phyloP scores from a whole-genome alignment of 1,284 basidiomycete species.

The Malassezia arunalokei region DNA sequence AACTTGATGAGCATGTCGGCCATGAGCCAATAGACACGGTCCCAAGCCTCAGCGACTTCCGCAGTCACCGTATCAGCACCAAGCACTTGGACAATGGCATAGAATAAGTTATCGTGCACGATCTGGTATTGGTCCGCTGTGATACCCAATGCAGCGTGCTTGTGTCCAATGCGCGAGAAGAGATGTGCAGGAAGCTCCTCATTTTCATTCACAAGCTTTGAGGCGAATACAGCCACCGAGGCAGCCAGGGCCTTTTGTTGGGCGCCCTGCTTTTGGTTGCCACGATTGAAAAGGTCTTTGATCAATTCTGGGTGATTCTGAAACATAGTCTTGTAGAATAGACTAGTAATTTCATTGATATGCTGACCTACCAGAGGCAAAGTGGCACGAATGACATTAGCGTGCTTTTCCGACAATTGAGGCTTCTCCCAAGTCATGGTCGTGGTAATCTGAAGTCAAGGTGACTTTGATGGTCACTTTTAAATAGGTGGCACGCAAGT shows the following conservation, averaged over 20 bases:
- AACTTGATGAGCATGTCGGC: slow-evolving; percentile 2
- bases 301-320: slow-evolving; percentile 4
- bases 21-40: slow-evolving; percentile 11
- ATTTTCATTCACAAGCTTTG: slow-evolving; percentile 1
- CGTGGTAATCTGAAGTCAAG: no score
- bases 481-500: no score
- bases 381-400: slow-evolving; percentile 9
- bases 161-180: slow-evolving; percentile 11
- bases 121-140: slow-evolving; percentile 7
- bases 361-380: slow-evolving; percentile 4
- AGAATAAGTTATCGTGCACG: slow-evolving; percentile 9
- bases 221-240: slow-evolving; percentile 9
- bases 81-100: slow-evolving; percentile 7
- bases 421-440: not conserved
- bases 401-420: slow-evolving; percentile 2
- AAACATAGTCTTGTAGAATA: slow-evolving; percentile 12
- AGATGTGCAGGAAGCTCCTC: not conserved
- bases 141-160: slow-evolving; percentile 10
- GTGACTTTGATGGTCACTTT: no score
- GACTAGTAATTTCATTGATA: slow-evolving; percentile 4
- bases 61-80: slow-evolving; percentile 8
- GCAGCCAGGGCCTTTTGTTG: slow-evolving; percentile 12
- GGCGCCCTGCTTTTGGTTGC: slow-evolving; percentile 10
- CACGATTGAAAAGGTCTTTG: slow-evolving; percentile 5
- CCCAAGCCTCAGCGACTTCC: slow-evolving; percentile 10